phyloP scores from a whole-genome alignment of 2,329 filamentous ascomycete species.

The Fusarium caatingaense region DNA sequence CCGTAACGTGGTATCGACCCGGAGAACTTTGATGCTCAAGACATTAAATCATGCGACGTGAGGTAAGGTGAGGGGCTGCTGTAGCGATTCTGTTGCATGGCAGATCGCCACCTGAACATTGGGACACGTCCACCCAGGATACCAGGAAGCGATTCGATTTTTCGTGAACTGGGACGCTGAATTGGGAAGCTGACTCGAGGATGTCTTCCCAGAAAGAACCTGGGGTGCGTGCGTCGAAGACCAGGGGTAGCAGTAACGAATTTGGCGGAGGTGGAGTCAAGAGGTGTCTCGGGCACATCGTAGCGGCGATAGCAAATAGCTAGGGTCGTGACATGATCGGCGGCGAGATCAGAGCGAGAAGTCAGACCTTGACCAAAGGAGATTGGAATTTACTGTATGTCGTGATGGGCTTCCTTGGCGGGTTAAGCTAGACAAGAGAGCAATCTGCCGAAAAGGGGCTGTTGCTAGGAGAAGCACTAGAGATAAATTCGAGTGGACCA shows the following conservation, averaged over 20 bases:
- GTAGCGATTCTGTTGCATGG: conserved; percentile 24
- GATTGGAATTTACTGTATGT: conserved; percentile 30
- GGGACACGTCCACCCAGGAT: conserved; percentile 11
- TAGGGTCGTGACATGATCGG: conserved; percentile 41
- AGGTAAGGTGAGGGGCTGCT: conserved; percentile 9
- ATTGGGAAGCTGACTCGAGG: conserved; percentile 35
- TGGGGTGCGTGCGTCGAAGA: conserved; percentile 31
- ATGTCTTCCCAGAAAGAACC: conserved; percentile 24
- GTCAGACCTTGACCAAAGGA: conserved; percentile 15
- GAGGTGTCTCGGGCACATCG: conserved; percentile 27
- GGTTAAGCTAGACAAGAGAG: conserved; percentile 31
- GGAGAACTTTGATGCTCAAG: conserved; percentile 17
- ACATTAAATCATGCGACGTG: conserved; percentile 36
- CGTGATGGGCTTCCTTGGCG: conserved; percentile 37
- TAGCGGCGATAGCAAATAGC: conserved; percentile 20
- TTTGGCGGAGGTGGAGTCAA: conserved; percentile 34
- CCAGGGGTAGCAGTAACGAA: conserved; percentile 17
- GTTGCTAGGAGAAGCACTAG: conserved; percentile 14
- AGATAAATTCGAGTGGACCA: conserved; percentile 24
- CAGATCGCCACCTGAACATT: conserved; percentile 32
- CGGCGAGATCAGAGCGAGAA: conserved; percentile 31
- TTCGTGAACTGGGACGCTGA: conserved; percentile 17
- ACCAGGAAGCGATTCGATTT: conserved; percentile 13
- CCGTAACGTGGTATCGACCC: conserved; percentile 17
- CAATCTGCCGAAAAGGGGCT: conserved; percentile 45